Evolutionary conservation across 2,329 filamentous ascomycete species (phyloP), one percentile per base, ranked within the genome.

Genomic region (Cadophora gregata): DNA sequence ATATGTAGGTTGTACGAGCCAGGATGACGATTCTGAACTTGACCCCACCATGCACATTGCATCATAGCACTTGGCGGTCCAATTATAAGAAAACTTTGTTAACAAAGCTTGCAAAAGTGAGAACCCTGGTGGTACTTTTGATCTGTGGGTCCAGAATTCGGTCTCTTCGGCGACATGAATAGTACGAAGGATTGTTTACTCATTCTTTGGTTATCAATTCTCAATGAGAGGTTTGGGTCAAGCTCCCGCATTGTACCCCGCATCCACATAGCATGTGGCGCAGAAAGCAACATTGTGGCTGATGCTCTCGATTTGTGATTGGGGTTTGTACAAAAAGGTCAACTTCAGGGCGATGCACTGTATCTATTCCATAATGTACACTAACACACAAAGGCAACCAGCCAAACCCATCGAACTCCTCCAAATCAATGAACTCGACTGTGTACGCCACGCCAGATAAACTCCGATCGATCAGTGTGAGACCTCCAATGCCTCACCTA

Each of bases 341-440:
- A 29, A 19, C 16, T 45, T 29, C 29, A 50, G 59, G 42, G 29
- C 33, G 51, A 19, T 12, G 58, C 63, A 60, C 42, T 60, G 38
- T 65, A 50, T 63, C 53, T 63, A 66, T 66, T 66, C 64, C 64
- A 59, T 66, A 66, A 59, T 63, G 51, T 66, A 66, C 64, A 66
- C 10, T 61, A 62, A 66, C 58, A 61, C 48, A 27, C 55, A 42
- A 59, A 45, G 33, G 19, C 33, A 45, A 14, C 21, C 21, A 61
- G 53, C 50, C 63, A 60, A 60, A 45, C 64, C 59, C 42, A 31
- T 62, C 36, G 45, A 58, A 66, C 59, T 63, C 59, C 64, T 55
- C 59, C 55, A 48, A 63, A 53, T 64, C 45, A 48, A 66, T 47
- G 59, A 65, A 47, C 29, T 56, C 19, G 53, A 56, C 53, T 51